A percentile compares a stretch with the other conserved stretches of the same genome.
phyloP scores from a whole-genome alignment of 2,329 filamentous ascomycete species.

The Colletotrichum lentis region DNA sequence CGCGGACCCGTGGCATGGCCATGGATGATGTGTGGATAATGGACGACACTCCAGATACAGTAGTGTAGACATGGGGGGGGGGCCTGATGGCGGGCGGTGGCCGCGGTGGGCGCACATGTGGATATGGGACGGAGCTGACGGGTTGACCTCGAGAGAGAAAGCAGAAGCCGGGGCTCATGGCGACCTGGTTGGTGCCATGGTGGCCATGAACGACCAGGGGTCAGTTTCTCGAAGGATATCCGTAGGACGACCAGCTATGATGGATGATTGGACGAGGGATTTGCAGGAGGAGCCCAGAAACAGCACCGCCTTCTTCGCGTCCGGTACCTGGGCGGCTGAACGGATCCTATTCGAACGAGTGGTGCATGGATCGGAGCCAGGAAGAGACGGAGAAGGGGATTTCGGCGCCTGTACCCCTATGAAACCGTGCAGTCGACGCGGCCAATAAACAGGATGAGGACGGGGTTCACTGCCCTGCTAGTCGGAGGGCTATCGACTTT shows the following conservation, averaged over 20 bases:
- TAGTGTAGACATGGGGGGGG: conserved; percentile 24
- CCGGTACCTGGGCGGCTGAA: conserved; percentile 24
- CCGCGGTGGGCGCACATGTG: conserved; percentile 28
- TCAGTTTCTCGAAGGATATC: background rate
- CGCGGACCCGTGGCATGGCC: conserved; percentile 31
- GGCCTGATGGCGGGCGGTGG: conserved; percentile 7
- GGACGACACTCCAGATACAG: background rate
- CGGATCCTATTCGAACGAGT: conserved; percentile 14
- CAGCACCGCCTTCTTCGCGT: conserved; percentile 26
- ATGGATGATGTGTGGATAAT: conserved; percentile 17
- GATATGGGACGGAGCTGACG: conserved; percentile 6
- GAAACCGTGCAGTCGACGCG: conserved; percentile 4
- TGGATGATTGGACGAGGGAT: conserved; percentile 15
- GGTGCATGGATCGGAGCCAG: conserved; percentile 28
- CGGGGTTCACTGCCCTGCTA: conserved; percentile 5
- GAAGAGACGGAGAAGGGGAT: conserved; percentile 15
- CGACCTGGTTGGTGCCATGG: conserved; percentile 14
- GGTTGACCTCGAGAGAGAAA: background rate
- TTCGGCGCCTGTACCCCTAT: conserved; percentile 12
- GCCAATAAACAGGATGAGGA: conserved; percentile 18
- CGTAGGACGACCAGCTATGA: background rate
- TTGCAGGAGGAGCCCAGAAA: conserved; percentile 31
- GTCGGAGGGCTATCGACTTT: conserved; percentile 4
- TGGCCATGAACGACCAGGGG: conserved; percentile 17
- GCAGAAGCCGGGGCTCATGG: conserved; percentile 13